Conservation (phyloP, 2,329 filamentous ascomycete genomes). For the Ascochyta fabae region DNA sequence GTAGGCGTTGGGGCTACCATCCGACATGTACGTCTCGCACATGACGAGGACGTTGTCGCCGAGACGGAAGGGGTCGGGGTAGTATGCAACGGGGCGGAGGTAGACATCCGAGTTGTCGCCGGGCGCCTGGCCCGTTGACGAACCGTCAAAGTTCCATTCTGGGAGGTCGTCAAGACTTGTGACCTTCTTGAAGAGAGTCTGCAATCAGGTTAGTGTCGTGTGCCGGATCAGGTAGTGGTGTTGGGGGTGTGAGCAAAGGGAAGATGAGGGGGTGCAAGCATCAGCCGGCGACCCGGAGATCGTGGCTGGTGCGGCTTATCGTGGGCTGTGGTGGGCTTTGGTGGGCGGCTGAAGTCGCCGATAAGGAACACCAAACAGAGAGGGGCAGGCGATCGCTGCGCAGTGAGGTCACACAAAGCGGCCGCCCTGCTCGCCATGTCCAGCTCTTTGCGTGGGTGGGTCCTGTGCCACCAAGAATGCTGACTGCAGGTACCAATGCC, state of each 20-base stretch:
- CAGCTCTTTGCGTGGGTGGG: slow-evolving; percentile 11
- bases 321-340: slow-evolving; percentile 35
- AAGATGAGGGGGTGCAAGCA: background rate
- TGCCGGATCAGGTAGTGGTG: slow-evolving; percentile 10
- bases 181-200: slow-evolving; percentile 70
- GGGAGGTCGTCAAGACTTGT: slow-evolving; percentile 68
- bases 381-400: slow-evolving; percentile 24
- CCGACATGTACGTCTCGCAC: slow-evolving; percentile 90
- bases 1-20: slow-evolving; percentile 96
- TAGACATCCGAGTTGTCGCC: slow-evolving; percentile 98
- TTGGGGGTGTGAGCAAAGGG: slow-evolving; percentile 9
- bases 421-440: slow-evolving; percentile 17
- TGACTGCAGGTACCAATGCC: slow-evolving; percentile 10
- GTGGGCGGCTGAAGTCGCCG: slow-evolving; percentile 26
- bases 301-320: slow-evolving; percentile 37
- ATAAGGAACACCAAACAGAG: slow-evolving; percentile 38
- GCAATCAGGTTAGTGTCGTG: slow-evolving; percentile 28
- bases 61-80: slow-evolving; percentile 88
- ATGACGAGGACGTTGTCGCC: slow-evolving; percentile 94
- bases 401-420: slow-evolving; percentile 31
- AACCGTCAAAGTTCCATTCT: slow-evolving; percentile 87
- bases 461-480: slow-evolving; percentile 2
- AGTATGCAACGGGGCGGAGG: slow-evolving; percentile 87
- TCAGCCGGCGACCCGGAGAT: slow-evolving; percentile 17
- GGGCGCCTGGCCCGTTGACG: slow-evolving; percentile 88